phyloP scores from a whole-genome alignment of 169 alveolate genomes.

The Cryptosporidium parvum region DNA sequence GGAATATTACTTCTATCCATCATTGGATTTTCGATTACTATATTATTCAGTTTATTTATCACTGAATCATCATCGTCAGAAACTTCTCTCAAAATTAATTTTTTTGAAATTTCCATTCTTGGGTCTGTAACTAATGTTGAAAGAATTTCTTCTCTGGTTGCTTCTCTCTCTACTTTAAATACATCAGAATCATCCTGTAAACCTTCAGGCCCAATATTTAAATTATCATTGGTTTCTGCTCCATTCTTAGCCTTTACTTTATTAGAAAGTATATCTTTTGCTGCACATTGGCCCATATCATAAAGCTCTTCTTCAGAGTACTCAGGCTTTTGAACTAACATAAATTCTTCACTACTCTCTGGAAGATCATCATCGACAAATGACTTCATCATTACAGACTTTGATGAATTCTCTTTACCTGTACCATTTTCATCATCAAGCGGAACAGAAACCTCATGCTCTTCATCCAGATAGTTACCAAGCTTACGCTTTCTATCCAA shows the following conservation, averaged over 20 bases:
- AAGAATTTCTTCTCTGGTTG: constrained; percentile 43
- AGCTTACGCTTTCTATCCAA: constrained; percentile 37
- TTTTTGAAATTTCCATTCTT: constrained; percentile 13
- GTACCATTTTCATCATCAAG: background rate
- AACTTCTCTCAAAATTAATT: constrained; percentile 24
- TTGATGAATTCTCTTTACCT: background rate
- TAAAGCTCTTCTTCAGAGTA: constrained; percentile 67
- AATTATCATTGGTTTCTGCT: background rate
- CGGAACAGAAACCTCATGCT: constrained; percentile 52
- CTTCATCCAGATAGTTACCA: constrained; percentile 25
- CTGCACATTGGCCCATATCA: constrained; percentile 37
- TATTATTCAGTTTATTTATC: constrained; percentile 8
- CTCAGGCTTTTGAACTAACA: constrained; percentile 62
- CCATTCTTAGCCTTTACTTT: background rate
- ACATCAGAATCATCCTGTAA: background rate
- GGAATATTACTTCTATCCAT: constrained; percentile 44
- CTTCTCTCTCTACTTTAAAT: constrained; percentile 23
- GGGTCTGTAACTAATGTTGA: constrained; percentile 55
- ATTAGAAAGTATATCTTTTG: background rate
- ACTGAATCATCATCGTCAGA: constrained; percentile 61
- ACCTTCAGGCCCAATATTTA: background rate
- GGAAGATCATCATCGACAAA: constrained; percentile 71
- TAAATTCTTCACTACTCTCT: constrained; percentile 33
- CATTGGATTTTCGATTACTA: constrained; percentile 45
- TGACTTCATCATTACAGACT: constrained; percentile 50